These are phyloP conservation scores for Endothia cerciana DNA, from an alignment of 2,329 filamentous ascomycete genomes.

Conservation along the genomic window DNA sequence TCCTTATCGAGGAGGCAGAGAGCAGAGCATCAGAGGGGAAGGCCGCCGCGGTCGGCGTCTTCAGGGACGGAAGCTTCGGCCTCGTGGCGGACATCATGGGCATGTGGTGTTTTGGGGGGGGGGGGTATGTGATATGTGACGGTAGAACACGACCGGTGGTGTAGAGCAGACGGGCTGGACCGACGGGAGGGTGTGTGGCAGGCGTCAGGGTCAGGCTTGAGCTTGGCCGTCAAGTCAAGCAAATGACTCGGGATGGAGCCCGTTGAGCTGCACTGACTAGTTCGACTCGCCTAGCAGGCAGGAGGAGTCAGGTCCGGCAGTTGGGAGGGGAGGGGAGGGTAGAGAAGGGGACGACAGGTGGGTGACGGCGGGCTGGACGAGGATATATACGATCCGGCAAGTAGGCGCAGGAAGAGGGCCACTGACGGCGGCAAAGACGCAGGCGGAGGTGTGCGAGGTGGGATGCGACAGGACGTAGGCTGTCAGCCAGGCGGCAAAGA, in stretches of 20 bases:
- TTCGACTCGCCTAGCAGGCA: conserved; percentile 39
- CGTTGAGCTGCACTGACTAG: conserved; percentile 43
- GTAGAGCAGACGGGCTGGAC: conserved; percentile 22
- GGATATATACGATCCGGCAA: conserved; percentile 37
- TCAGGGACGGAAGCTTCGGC: conserved; percentile 62
- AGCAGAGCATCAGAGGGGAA: conserved; percentile 51
- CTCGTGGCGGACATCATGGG: conserved; percentile 56
- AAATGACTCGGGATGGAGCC: conserved; percentile 46
- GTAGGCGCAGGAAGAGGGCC: conserved; percentile 28
- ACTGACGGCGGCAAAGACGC: conserved; percentile 31
- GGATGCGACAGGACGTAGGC: conserved; percentile 22
- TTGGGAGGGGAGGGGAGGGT: conserved; percentile 40
- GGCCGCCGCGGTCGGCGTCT: conserved; percentile 64
- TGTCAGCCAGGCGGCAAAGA: conserved; percentile 25
- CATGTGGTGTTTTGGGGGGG: not conserved
- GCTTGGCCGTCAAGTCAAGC: conserved; percentile 44
- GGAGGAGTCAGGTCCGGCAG: conserved; percentile 40
- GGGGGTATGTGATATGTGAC: conserved; percentile 17
- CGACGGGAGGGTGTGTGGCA: conserved; percentile 28
- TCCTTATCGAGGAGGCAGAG: conserved; percentile 61
- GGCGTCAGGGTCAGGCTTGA: conserved; percentile 27
- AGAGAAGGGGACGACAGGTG: conserved; percentile 30
- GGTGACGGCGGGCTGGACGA: conserved; percentile 35
- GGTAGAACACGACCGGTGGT: not conserved
- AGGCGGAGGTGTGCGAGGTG: conserved; percentile 18